phyloP scores from a whole-genome alignment of 2,329 filamentous ascomycete species.

The Cladophialophora bantiana region DNA sequence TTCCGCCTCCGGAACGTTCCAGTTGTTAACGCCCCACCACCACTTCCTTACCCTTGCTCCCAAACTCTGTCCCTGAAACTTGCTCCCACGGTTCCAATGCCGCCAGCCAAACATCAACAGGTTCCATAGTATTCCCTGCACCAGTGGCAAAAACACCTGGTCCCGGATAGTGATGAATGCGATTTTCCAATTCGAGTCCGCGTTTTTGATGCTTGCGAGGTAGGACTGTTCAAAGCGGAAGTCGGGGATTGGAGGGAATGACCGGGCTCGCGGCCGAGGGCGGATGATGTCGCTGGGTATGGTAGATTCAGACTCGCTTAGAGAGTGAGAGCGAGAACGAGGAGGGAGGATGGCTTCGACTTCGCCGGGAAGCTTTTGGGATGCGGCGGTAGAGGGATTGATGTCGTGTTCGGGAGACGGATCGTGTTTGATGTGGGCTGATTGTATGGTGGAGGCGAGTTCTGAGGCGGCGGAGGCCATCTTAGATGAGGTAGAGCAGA shows the following conservation, averaged over 20 bases:
- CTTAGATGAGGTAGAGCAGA: constrained; percentile 19
- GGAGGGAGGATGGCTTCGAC: constrained; percentile 28
- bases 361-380: constrained; percentile 67
- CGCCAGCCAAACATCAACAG: constrained; percentile 86
- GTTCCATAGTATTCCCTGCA: constrained; percentile 90
- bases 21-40: constrained; percentile 97
- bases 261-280: constrained; percentile 47
- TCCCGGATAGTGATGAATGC: constrained; percentile 85
- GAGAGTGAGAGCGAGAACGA: constrained; percentile 50
- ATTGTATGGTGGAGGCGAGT: constrained; percentile 80
- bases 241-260: constrained; percentile 78
- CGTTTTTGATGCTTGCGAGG: constrained; percentile 81
- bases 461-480: constrained; percentile 69
- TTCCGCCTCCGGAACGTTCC: constrained; percentile 67
- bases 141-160: constrained; percentile 82
- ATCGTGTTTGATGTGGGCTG: constrained; percentile 74
- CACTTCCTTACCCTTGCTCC: constrained; percentile 80
- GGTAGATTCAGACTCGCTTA: constrained; percentile 52
- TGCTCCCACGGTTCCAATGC: constrained; percentile 81
- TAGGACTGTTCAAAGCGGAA: constrained; percentile 98
- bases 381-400: constrained; percentile 79
- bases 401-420: constrained; percentile 78
- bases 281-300: constrained; percentile 58
- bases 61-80: constrained; percentile 75
- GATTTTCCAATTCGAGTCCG: constrained; percentile 80